Evolutionary conservation across 75 land plant species (phyloP), one percentile per base, ranked within the genome.

Genomic region (Chamaecyparis obtusa): DNA sequence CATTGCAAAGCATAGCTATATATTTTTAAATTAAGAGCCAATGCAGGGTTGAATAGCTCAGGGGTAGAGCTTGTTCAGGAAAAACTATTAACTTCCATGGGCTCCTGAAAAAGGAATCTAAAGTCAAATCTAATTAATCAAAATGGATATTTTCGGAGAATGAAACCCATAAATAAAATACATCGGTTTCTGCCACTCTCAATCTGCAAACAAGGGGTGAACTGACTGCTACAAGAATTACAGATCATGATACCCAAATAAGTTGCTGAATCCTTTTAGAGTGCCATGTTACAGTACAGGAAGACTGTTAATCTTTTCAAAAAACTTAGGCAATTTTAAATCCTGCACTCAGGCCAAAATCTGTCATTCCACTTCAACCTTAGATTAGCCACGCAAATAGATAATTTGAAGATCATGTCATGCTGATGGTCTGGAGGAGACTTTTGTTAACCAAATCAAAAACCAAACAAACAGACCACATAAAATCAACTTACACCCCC

Each of bases 401-500:
- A n/a, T n/a, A 46, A 46, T 13, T 46, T 81, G 83, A 81, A 81
- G 49, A 46, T 81, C 83, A 49, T 81, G 48, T 81, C 5, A 81
- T 44, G 48, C 54, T n/a, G 54, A 81, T 81, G 48, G 54, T 46
- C 27, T 81, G 83, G 83, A 49, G n/a, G 48, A 46, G 43, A 44
- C 5, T 27, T 79, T 46, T 44, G 48, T 43, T 81, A 81, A 44
- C 48, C 51, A 46, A 81, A 81, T 81, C 14, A 81, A 81, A 44
- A 44, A 81, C 46, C 46, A 46, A 81, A 27, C 32, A 3, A n/a
- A 27, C 51, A 14, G 48, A 46, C 83, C 83, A 81, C 51, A 81
- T 81, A 81, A 19, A 78, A 81, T 81, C 83, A 81, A 46, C 83
- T 44, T 44, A 81, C 81, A 8, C 85, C 89, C 9, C 92, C 90